Evolutionary conservation across 441 rosid species (phyloP).

Genomic region (Syzygium syzygioides): DNA sequence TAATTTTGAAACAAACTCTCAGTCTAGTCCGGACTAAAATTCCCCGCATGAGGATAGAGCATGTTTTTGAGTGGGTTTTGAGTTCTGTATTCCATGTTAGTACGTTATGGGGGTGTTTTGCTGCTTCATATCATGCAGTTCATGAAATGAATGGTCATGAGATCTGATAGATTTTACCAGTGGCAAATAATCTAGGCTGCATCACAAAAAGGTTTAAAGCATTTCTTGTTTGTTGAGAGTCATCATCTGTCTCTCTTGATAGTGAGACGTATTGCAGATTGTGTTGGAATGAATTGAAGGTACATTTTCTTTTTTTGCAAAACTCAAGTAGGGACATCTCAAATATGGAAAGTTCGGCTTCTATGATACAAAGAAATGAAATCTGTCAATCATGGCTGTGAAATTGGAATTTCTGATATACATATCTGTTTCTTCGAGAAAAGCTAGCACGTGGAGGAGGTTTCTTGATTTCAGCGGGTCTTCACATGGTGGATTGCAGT

Average conservation of each 20-base stretch:
- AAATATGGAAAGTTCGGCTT: neutral
- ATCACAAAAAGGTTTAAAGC: neutral
- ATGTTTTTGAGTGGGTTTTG: neutral
- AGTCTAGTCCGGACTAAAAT: neutral
- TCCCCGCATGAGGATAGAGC: neutral
- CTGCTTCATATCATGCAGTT: neutral
- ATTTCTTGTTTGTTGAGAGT: neutral
- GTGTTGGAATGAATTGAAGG: neutral
- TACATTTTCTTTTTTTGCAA: neutral
- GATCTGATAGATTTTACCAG: neutral
- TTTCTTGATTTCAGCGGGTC: slow-evolving; percentile 39
- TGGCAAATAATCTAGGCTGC: neutral
- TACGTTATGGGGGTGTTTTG: neutral
- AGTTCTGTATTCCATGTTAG: neutral
- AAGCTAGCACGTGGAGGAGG: slow-evolving; percentile 30
- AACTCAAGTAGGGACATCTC: neutral
- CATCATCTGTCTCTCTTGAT: neutral
- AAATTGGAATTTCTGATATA: slow-evolving; percentile 20
- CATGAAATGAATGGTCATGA: neutral
- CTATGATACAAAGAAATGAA: neutral
- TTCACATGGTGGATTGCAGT: slow-evolving; percentile 27
- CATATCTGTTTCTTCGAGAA: slow-evolving; percentile 10
- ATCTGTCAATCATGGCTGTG: neutral
- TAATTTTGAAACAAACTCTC: neutral
- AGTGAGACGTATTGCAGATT: neutral